These are phyloP conservation scores for Boletus eberwhitei DNA, from an alignment of 768 basidiomycete species.

Conservation along the genomic window DNA sequence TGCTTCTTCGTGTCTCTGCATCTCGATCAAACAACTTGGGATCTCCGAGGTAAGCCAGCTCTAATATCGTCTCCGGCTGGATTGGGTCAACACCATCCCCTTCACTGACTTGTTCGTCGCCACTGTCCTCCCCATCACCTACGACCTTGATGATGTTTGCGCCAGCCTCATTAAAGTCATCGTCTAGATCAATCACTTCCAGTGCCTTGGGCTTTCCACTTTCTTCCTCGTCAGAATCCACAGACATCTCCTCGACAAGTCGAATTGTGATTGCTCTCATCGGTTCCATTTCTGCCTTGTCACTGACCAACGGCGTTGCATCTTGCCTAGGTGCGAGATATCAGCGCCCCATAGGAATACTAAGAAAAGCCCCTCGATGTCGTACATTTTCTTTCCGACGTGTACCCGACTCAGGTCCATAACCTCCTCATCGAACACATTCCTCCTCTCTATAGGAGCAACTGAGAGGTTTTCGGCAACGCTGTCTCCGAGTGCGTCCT, in stretches of 20 bases:
- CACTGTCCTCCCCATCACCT: conserved; percentile 57
- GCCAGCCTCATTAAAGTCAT: conserved; percentile 48
- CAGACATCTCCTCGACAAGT: conserved; percentile 62
- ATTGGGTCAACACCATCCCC: conserved; percentile 24
- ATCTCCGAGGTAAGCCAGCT: conserved; percentile 73
- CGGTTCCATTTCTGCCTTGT: conserved; percentile 58
- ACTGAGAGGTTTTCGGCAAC: neutral
- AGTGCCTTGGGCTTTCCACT: conserved; percentile 23
- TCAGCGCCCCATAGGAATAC: conserved; percentile 3
- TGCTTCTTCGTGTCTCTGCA: conserved; percentile 64
- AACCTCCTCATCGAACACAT: conserved; percentile 70
- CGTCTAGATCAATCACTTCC: conserved; percentile 44
- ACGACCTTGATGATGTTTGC: conserved; percentile 42
- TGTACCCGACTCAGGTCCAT: conserved; percentile 61
- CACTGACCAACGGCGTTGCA: conserved; percentile 43
- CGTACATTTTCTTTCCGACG: conserved; percentile 65
- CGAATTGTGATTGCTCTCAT: conserved; percentile 85
- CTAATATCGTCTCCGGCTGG: conserved; percentile 62
- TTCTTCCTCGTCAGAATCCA: conserved; percentile 65
- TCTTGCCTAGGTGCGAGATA: conserved; percentile 39
- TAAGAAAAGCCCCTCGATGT: neutral
- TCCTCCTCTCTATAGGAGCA: conserved; percentile 48
- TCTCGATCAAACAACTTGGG: conserved; percentile 77
- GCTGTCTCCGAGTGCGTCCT: conserved; percentile 26
- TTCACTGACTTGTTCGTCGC: conserved; percentile 35